Conservation (phyloP, 1,284 basidiomycete genomes). For the Ceratobasidium sp. region DNA sequence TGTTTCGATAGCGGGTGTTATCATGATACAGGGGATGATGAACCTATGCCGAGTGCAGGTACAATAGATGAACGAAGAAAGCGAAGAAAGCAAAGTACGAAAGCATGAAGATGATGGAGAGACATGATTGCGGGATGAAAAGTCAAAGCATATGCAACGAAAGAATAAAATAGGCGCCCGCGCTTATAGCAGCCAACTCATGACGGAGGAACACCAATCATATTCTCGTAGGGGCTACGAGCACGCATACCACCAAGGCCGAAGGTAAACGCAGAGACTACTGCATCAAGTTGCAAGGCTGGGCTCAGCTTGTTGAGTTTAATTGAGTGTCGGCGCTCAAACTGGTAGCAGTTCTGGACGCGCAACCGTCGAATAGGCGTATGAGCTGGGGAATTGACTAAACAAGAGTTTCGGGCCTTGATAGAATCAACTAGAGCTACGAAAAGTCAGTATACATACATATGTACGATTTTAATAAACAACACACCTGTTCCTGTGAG, state of each 20-base stretch:
- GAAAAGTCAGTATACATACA: neutral
- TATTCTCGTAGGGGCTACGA: slow-evolving; percentile 39
- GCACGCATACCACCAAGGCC: slow-evolving; percentile 43
- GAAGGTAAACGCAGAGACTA: slow-evolving; percentile 32
- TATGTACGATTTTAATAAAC: neutral
- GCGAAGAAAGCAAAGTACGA: slow-evolving; percentile 10
- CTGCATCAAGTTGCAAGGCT: slow-evolving; percentile 36
- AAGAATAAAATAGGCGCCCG: slow-evolving; percentile 30
- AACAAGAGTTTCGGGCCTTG: slow-evolving; percentile 36
- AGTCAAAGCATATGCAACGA: slow-evolving; percentile 16
- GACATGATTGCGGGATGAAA: slow-evolving; percentile 27
- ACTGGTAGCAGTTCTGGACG: slow-evolving; percentile 43
- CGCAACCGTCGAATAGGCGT: slow-evolving; percentile 18
- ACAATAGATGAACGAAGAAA: slow-evolving; percentile 40
- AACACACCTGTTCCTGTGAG: slow-evolving; percentile 40
- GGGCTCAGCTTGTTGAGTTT: slow-evolving; percentile 42
- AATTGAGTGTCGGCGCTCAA: slow-evolving; percentile 42
- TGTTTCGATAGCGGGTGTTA: slow-evolving; percentile 8
- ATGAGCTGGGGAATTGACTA: slow-evolving; percentile 16
- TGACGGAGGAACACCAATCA: slow-evolving; percentile 14
- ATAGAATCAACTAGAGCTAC: slow-evolving; percentile 43
- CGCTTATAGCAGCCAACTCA: slow-evolving; percentile 6
- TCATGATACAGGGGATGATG: slow-evolving; percentile 40
- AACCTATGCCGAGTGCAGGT: slow-evolving; percentile 37
- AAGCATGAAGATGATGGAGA: slow-evolving; percentile 32